Evolutionary conservation across 2,329 filamentous ascomycete genomes (phyloP).

Genomic region (Aspergillus ibericus): DNA sequence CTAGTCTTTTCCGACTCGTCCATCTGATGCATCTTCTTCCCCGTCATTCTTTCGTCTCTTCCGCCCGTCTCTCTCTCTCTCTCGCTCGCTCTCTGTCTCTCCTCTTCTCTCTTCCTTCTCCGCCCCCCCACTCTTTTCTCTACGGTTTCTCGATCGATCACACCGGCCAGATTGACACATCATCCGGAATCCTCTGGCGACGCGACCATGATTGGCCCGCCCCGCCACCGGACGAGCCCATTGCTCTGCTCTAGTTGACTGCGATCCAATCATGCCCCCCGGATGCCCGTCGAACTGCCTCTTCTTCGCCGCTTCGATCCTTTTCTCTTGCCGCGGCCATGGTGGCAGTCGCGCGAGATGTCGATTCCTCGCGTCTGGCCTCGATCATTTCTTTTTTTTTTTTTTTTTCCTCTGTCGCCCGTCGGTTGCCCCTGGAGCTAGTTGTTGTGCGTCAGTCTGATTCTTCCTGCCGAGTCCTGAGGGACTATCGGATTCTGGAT

Average conservation of each 20-base stretch:
- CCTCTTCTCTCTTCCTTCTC: neutral
- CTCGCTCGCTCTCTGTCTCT: no score
- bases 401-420: no score
- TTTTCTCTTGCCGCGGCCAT: neutral
- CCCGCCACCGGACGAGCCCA: neutral
- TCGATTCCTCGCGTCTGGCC: no score
- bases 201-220: neutral
- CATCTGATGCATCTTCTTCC: neutral
- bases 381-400: no score
- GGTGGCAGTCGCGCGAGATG: neutral
- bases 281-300: neutral
- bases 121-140: neutral
- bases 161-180: slow-evolving; percentile 12
- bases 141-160: slow-evolving; percentile 1
- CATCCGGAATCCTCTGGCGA: neutral
- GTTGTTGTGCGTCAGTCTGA: no score
- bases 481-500: no score
- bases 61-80: no score
- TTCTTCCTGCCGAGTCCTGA: no score
- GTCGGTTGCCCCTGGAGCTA: no score
- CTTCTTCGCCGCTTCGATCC: neutral
- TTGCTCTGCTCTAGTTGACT: neutral
- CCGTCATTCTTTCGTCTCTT: no score
- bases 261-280: neutral
- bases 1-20: neutral